Evolutionary conservation across 371 early-diverging fungal species (phyloP), one percentile per base, ranked within the genome.

Genomic region (Rhizopus microsporus): DNA sequence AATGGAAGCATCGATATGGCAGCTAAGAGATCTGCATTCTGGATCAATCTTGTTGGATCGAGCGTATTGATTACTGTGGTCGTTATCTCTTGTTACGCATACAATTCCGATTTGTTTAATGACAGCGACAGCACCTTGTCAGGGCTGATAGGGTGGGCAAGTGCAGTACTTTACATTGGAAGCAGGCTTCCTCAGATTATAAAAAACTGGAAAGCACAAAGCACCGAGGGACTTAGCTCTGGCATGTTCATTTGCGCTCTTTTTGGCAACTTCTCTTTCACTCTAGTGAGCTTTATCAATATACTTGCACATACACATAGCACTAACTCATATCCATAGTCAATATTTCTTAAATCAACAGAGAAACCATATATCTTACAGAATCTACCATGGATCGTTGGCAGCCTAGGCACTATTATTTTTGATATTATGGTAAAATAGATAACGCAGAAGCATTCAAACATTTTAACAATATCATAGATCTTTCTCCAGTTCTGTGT

Each of bases 211-310:
- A 69, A 71, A 37, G 75, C 80, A 42, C 74, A 84, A 65, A 87
- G 89, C 9, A 81, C 82, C 12, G 83, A 88, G 52, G 92, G 92
- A 0, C 68, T 93, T 37, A 83, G 89, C 9, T 67, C 89, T 54
- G 76, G 79, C 56, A 88, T 93, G 86, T 93, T 93, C 59, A 49
- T 80, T 34, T 86, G 86, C 65, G 84, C 90, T 38, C 81, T 90
- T 32, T 54, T 88, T 58, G 92, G 91, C 23, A 92, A 92, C 67
- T 53, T 83, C 1, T 80, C 88, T 7, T 91, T 51, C 50, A 60
- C 60, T 38, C 54, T 53, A 48, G 66, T 65, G 49, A 56, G 65
- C 48, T n/a, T 43, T 17, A 4, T 39, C 10, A 5, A 12, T 39
- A 34, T 52, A 13, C 29, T 12, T 9, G 16, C 8, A 12, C 6